Evolutionary conservation across 2,329 filamentous ascomycete species (phyloP), one percentile per base, ranked within the genome.

Genomic region (Colletotrichum aenigma): DNA sequence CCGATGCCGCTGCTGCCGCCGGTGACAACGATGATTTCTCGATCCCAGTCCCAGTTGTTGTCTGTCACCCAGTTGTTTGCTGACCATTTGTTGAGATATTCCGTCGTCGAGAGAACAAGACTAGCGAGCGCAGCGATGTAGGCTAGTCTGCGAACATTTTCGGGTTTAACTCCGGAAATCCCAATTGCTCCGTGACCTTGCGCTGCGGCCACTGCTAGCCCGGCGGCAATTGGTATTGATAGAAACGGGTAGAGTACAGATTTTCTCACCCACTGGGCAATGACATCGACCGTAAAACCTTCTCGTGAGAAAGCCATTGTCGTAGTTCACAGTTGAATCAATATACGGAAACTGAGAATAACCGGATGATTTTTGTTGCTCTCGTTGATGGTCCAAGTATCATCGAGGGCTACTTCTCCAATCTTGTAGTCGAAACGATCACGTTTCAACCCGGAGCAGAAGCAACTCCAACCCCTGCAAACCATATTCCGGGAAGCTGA

Each of bases 1-100:
- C 87, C 87, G 62, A 88, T 87, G 4, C 87, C 87, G 66, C 85
- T 83, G 52, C 83, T 86, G 3, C 85, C 86, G 5, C 87, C 87
- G 2, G 87, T 88, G 3, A 88, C 84, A 6, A 88, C 82, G 1
- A 86, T 86, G 4, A 88, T 79, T 70, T 88, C 86, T 5, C 81
- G 80, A 7, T 81, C 77, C 84, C 85, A 87, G 64, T 85, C 77
- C 84, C 84, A 83, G 16, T 38, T 75, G 6, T 67, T 36, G 32
- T 75, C 73, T 0, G 73, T 69, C 43, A 78, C 75, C 80, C 80
- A 81, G 65, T 82, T 81, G 74, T 82, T 82, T 30, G 79, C 72
- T 6, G 76, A 66, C 52, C 77, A 74, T n/a, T 74, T 76, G 55
- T 80, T 79, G 34, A 81, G 76, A 43, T 78, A 80, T 4, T 78